Evolutionary conservation across 2,329 filamentous ascomycete species (phyloP).

Genomic region (Cyphellophora attinorum): DNA sequence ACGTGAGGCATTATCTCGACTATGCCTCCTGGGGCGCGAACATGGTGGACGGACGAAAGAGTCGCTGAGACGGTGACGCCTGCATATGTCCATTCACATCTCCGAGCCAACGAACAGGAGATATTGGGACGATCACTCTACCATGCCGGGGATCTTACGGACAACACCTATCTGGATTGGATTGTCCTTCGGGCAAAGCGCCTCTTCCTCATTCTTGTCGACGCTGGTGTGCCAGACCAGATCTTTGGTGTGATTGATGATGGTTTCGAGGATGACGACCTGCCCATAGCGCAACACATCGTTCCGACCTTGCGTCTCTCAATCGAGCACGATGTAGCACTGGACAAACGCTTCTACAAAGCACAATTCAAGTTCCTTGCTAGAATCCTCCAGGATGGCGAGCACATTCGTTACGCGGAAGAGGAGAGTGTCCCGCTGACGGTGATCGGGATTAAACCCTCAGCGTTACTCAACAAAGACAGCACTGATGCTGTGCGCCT

Average conservation of each 20-base stretch:
- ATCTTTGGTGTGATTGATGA: constrained; percentile 54
- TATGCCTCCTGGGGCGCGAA: constrained; percentile 1
- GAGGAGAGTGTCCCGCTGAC: constrained; percentile 54
- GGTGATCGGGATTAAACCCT: constrained; percentile 38
- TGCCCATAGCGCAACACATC: constrained; percentile 46
- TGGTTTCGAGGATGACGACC: constrained; percentile 52
- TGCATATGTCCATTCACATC: constrained; percentile 28
- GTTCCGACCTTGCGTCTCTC: constrained; percentile 46
- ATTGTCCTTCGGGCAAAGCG: constrained; percentile 49
- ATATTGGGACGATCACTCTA: constrained; percentile 25
- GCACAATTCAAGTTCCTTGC: constrained; percentile 51
- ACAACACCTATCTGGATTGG: constrained; percentile 52
- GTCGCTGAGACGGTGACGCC: constrained; percentile 32
- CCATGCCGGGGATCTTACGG: constrained; percentile 34
- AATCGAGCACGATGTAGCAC: constrained; percentile 36
- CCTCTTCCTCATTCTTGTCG: constrained; percentile 49
- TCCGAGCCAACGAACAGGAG: constrained; percentile 24
- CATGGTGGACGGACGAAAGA: constrained; percentile 37
- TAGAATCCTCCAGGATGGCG: constrained; percentile 43
- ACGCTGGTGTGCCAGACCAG: constrained; percentile 52
- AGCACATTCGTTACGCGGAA: constrained; percentile 48
- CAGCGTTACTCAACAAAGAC: constrained; percentile 26
- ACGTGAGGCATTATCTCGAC: too few species aligned
- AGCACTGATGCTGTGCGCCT: constrained; percentile 31
- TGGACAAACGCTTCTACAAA: constrained; percentile 50